Evolutionary conservation across 129 eudicot genomes (phyloP).

Genomic region (carrot (Daucus carota)): DNA sequence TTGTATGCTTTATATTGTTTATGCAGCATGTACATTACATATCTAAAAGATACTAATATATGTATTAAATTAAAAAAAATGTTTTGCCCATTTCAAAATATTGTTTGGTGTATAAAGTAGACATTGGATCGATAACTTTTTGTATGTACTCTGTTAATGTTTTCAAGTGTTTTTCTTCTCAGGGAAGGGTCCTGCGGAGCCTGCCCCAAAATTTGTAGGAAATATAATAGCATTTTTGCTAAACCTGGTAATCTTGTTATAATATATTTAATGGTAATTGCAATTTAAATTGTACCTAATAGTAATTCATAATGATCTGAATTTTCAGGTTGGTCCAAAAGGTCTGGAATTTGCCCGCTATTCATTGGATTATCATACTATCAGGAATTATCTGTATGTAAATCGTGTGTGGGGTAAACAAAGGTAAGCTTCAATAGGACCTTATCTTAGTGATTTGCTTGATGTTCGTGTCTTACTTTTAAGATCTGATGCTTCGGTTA

Average conservation of each 20-base stretch:
- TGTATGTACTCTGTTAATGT: not conserved
- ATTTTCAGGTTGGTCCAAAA: constrained; percentile 78
- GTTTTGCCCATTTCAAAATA: not conserved
- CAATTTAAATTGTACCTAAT: not conserved
- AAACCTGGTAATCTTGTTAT: constrained; percentile 41
- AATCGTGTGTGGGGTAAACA: constrained; percentile 86
- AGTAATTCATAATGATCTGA: not conserved
- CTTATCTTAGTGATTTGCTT: constrained; percentile 8
- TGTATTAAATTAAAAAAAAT: not conserved
- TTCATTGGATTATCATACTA: constrained; percentile 94
- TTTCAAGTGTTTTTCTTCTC: constrained; percentile 5
- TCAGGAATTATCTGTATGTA: constrained; percentile 76
- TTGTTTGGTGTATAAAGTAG: not conserved
- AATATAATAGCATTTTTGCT: constrained; percentile 71
- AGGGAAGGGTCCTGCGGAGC: constrained; percentile 91
- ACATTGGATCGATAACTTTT: not conserved
- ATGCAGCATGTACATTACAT: not conserved
- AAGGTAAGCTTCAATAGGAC: constrained; percentile 35
- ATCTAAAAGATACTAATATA: not conserved
- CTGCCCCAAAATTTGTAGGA: constrained; percentile 88
- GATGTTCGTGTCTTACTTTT: not conserved
- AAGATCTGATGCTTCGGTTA: not conserved
- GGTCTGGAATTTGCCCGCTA: constrained; percentile 98
- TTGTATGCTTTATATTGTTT: not conserved
- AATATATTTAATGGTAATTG: constrained; percentile 2